phyloP scores from a whole-genome alignment of 2,329 filamentous ascomycete species.

The Colletotrichum sp. region DNA sequence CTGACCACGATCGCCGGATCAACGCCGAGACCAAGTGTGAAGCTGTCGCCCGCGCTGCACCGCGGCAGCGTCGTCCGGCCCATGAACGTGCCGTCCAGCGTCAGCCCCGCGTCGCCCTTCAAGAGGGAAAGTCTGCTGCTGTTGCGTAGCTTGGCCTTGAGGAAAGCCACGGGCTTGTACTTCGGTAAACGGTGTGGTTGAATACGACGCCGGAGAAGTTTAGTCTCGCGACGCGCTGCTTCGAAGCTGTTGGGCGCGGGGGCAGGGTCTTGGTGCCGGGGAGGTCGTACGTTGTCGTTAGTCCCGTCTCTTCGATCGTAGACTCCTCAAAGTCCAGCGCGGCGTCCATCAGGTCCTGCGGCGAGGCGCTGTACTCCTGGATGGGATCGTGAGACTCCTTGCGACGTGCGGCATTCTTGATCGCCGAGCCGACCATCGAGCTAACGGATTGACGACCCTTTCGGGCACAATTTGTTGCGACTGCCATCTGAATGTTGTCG shows the following conservation, averaged over 20 bases:
- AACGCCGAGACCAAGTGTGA: constrained; percentile 62
- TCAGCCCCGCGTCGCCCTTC: constrained; percentile 59
- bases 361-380: background rate
- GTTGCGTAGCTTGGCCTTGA: constrained; percentile 63
- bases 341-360: constrained; percentile 24
- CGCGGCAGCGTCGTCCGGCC: constrained; percentile 61
- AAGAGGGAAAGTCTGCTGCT: constrained; percentile 60
- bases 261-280: constrained; percentile 61
- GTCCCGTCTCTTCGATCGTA: constrained; percentile 61
- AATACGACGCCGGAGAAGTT: constrained; percentile 56
- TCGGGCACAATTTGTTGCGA: background rate
- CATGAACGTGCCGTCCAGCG: constrained; percentile 68
- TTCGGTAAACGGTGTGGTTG: constrained; percentile 66
- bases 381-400: background rate
- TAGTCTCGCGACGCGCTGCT: constrained; percentile 65
- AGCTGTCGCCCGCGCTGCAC: constrained; percentile 58
- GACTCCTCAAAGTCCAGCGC: constrained; percentile 56
- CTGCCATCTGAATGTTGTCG: background rate
- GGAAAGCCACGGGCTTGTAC: constrained; percentile 63
- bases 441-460: background rate
- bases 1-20: constrained; percentile 61
- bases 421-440: background rate
- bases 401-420: background rate
- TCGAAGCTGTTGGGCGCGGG: constrained; percentile 54
- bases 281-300: constrained; percentile 67